A percentile compares a stretch with the other conserved stretches of the same genome.
Evolutionary conservation across 306 rosid species (phyloP).

Genomic region (Rubus parviflorus): DNA sequence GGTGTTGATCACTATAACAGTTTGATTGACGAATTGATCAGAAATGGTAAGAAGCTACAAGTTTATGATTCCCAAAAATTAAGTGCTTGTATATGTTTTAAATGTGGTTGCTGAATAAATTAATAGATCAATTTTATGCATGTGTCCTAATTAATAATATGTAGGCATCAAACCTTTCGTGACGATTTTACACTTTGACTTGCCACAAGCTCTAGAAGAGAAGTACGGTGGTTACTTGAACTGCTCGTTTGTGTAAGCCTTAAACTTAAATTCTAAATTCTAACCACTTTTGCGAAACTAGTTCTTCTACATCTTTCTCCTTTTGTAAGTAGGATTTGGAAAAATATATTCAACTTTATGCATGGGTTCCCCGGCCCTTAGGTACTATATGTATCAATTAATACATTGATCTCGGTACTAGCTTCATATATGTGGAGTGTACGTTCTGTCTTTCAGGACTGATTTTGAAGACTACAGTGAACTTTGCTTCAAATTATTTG

Average conservation of each 20-base stretch:
- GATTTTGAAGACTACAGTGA: slow-evolving; percentile 39
- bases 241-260: slow-evolving; percentile 36
- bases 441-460: slow-evolving; percentile 25
- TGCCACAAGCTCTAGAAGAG: slow-evolving; percentile 39
- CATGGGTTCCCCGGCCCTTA: neutral
- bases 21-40: slow-evolving; percentile 24
- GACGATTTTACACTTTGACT: slow-evolving; percentile 37
- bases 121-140: neutral
- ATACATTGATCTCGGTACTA: neutral
- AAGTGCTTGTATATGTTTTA: neutral
- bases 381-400: neutral
- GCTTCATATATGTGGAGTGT: neutral
- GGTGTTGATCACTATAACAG: slow-evolving; percentile 31
- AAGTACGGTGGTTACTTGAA: slow-evolving; percentile 39
- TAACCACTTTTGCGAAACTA: neutral
- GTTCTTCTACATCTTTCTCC: neutral
- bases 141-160: neutral
- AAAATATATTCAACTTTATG: neutral
- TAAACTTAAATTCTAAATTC: too few relatives aligned
- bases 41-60: slow-evolving; percentile 11
- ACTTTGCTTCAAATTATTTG: slow-evolving; percentile 46
- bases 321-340: neutral
- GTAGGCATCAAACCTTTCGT: slow-evolving; percentile 40
- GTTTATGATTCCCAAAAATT: neutral
- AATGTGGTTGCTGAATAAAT: neutral